Percentiles rank a stretch among this genome's conserved stretches.
phyloP scores from a whole-genome alignment of 2,329 filamentous ascomycete genomes.

The Didymella exigua region DNA sequence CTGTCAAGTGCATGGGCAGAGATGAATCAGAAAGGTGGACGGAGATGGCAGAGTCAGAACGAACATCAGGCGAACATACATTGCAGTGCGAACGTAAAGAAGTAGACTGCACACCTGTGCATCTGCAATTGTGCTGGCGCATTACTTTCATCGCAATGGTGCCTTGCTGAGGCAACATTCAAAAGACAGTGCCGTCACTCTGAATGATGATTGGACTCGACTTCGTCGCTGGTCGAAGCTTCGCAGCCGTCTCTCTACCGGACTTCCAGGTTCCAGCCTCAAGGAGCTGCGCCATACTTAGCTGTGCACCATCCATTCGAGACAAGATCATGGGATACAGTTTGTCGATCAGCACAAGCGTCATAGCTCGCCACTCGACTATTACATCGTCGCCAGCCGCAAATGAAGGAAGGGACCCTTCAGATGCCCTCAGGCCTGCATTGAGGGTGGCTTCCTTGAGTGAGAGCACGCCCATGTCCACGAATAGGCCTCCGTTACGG shows the following conservation, averaged over 20 bases:
- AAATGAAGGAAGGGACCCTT: slow-evolving; percentile 73
- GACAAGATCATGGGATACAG: slow-evolving; percentile 71
- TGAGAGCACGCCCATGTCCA: slow-evolving; percentile 80
- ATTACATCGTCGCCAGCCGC: slow-evolving; percentile 74
- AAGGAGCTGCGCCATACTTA: slow-evolving; percentile 83
- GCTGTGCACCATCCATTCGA: slow-evolving; percentile 68
- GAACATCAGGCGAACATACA: no score
- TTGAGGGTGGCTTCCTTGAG: slow-evolving; percentile 71
- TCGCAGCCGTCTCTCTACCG: slow-evolving; percentile 32
- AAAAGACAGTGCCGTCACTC: slow-evolving; percentile 40
- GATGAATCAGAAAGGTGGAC: no score
- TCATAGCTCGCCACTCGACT: slow-evolving; percentile 76
- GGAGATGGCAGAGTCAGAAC: no score
- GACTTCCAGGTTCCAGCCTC: slow-evolving; percentile 95
- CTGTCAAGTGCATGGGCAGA: no score
- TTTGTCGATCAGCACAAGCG: slow-evolving; percentile 73
- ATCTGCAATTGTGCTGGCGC: no score
- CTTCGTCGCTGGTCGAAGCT: slow-evolving; percentile 32
- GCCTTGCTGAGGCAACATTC: not conserved
- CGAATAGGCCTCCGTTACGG: slow-evolving; percentile 85
- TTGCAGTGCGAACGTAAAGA: no score
- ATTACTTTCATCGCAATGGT: no score
- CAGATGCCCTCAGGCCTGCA: slow-evolving; percentile 69
- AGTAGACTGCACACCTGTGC: no score
- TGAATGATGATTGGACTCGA: slow-evolving; percentile 39